Conservation (phyloP, 768 basidiomycete genomes). For the Amanita brunnescens region DNA sequence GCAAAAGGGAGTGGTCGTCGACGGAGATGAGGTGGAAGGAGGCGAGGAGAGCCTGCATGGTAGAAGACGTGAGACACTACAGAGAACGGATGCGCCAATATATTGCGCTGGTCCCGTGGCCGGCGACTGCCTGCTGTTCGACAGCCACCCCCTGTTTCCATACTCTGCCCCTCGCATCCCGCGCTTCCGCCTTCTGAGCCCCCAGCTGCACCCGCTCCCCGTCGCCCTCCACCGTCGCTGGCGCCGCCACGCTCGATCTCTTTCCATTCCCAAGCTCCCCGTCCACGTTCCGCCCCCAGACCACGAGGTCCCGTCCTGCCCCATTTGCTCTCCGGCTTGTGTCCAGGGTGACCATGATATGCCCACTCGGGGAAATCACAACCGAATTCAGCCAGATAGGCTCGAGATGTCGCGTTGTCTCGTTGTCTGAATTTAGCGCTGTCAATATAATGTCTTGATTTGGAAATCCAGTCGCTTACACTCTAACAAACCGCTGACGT, state of each 20-base stretch:
- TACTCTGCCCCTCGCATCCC: slow-evolving; percentile 48
- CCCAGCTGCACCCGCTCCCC: slow-evolving; percentile 55
- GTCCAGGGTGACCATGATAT: slow-evolving; percentile 67
- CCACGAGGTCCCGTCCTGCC: slow-evolving; percentile 59
- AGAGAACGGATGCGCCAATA: slow-evolving; percentile 53
- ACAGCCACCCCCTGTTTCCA: slow-evolving; percentile 56
- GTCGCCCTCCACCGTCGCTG: slow-evolving; percentile 40
- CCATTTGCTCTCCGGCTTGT: slow-evolving; percentile 38
- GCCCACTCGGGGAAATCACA: slow-evolving; percentile 65
- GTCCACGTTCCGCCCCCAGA: slow-evolving; percentile 68
- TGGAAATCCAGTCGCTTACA: slow-evolving; percentile 41
- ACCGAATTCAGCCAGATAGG: slow-evolving; percentile 57
- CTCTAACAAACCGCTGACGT: slow-evolving; percentile 77
- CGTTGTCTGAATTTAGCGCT: slow-evolving; percentile 46
- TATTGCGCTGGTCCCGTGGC: slow-evolving; percentile 54
- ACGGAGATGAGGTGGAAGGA: background rate
- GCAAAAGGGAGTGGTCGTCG: background rate
- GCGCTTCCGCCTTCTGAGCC: slow-evolving; percentile 41
- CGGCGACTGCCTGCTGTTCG: slow-evolving; percentile 54
- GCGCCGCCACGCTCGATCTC: slow-evolving; percentile 47
- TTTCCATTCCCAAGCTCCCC: slow-evolving; percentile 74
- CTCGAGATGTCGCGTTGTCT: slow-evolving; percentile 46
- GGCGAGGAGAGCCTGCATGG: background rate
- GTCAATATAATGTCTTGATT: background rate
- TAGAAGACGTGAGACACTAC: slow-evolving; percentile 5